These are phyloP conservation scores for Calocera viscosa DNA, from an alignment of 768 basidiomycete genomes.

Conservation along the genomic window DNA sequence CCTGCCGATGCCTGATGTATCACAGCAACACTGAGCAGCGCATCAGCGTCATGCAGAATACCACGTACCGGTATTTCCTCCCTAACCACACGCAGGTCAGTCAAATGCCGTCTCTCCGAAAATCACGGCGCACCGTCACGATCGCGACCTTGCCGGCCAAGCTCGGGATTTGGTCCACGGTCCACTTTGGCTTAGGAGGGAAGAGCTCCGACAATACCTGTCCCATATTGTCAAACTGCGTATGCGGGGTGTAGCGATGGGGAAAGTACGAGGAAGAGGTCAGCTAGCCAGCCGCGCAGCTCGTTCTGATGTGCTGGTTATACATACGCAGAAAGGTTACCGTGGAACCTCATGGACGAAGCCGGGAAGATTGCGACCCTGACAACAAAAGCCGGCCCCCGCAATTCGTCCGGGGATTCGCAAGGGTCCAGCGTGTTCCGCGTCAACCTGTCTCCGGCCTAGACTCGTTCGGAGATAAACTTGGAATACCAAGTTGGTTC, in stretches of 20 bases:
- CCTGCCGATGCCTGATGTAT: neutral
- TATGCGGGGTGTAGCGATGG: no score
- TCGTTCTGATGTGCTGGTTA: no score
- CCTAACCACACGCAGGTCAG: neutral
- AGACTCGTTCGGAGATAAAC: no score
- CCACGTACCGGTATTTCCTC: neutral
- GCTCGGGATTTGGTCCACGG: conserved; percentile 14
- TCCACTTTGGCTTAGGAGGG: conserved; percentile 13
- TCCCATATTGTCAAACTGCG: neutral
- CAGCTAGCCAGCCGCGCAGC: no score
- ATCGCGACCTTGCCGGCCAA: conserved; percentile 15
- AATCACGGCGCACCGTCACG: neutral
- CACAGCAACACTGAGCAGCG: no score
- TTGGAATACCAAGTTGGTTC: neutral
- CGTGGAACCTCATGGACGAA: neutral
- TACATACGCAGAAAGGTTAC: neutral
- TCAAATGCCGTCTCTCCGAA: neutral
- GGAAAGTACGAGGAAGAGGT: no score
- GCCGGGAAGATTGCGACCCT: no score
- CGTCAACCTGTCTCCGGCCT: no score
- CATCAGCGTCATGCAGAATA: neutral
- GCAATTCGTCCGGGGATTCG: no score
- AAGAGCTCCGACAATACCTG: conserved; percentile 3
- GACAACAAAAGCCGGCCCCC: no score
- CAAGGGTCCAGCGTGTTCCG: no score